These are phyloP conservation scores for Sphaerulina populicola DNA, from an alignment of 2,329 filamentous ascomycete species.

Conservation along the genomic window DNA sequence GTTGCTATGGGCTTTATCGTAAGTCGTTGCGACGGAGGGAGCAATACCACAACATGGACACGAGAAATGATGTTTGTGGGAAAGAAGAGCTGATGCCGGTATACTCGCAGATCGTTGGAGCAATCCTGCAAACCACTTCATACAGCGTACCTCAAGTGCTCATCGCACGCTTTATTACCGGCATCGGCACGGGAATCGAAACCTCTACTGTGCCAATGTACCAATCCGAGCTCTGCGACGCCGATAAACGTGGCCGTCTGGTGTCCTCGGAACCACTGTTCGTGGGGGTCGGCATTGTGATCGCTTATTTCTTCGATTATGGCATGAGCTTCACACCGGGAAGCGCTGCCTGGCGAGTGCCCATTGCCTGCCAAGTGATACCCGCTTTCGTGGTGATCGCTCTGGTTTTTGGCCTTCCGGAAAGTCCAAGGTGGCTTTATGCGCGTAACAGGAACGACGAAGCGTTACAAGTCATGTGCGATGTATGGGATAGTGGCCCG, in stretches of 20 bases:
- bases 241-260: constrained; percentile 29
- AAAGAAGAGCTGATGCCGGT: no score
- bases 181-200: constrained; percentile 42
- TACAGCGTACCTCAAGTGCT: constrained; percentile 41
- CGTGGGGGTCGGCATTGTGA: constrained; percentile 32
- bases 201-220: constrained; percentile 42
- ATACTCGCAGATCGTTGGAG: constrained; percentile 33
- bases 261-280: constrained; percentile 32
- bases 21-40: constrained; percentile 1
- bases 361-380: constrained; percentile 41
- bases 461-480: constrained; percentile 30
- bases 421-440: constrained; percentile 38
- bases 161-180: constrained; percentile 42
- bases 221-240: constrained; percentile 31
- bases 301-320: constrained; percentile 32
- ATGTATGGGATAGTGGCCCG: constrained; percentile 28
- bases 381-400: constrained; percentile 34
- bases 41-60: neutral
- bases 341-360: constrained; percentile 41
- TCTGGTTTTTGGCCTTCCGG: constrained; percentile 35
- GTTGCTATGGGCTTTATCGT: constrained; percentile 39
- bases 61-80: neutral
- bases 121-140: constrained; percentile 40
- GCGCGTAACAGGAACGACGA: constrained; percentile 26
- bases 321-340: constrained; percentile 37